Evolutionary conservation across 2,329 filamentous ascomycete genomes (phyloP).

Genomic region (Dendrostoma leiphaemia): DNA sequence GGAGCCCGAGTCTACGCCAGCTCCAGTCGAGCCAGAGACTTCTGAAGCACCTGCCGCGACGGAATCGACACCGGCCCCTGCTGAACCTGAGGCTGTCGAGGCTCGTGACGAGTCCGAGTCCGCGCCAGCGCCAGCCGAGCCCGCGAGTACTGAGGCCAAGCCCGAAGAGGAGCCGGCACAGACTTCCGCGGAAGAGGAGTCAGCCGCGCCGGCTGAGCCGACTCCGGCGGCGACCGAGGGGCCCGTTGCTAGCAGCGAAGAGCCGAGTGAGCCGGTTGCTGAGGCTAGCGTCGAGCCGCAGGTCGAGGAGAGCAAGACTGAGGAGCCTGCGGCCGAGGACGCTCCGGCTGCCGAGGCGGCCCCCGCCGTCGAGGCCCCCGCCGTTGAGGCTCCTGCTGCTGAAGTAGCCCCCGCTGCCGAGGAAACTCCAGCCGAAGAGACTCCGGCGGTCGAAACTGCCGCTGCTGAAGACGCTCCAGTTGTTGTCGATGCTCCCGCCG

Average conservation of each 20-base stretch:
- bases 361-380: background rate
- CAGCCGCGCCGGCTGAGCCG: background rate
- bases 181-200: background rate
- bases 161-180: background rate
- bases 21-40: too few species aligned
- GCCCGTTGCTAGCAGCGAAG: background rate
- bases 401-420: too few species aligned
- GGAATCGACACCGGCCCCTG: too few species aligned
- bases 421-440: too few species aligned
- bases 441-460: too few species aligned
- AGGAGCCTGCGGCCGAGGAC: constrained; percentile 11
- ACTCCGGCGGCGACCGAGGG: background rate
- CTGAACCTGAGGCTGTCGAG: background rate
- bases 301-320: constrained; percentile 10
- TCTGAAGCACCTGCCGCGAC: background rate
- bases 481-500: too few species aligned
- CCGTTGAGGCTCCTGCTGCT: background rate
- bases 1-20: too few species aligned
- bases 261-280: background rate
- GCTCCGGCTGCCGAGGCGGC: background rate
- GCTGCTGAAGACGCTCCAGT: too few species aligned
- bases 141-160: background rate
- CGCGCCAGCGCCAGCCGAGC: background rate
- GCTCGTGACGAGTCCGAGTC: background rate
- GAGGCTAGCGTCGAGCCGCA: background rate